Evolutionary conservation across 2,329 filamentous ascomycete genomes (phyloP).

Genomic region (Cladophialophora immunda): DNA sequence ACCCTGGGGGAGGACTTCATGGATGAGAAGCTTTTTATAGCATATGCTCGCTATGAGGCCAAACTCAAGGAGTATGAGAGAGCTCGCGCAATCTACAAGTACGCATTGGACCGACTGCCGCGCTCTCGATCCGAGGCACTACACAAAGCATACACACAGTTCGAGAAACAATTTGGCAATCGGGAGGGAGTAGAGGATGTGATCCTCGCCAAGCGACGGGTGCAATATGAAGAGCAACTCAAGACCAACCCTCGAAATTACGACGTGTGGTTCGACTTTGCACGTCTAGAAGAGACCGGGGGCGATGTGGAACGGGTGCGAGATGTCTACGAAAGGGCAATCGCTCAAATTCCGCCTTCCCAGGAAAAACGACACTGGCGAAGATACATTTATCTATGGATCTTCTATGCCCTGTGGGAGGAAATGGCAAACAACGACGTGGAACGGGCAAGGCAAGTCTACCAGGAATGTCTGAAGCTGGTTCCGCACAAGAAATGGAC

Average conservation of each 20-base stretch:
- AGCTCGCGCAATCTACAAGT: constrained; percentile 94
- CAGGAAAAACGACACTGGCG: constrained; percentile 98
- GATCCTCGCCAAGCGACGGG: constrained; percentile 89
- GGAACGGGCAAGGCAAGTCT: constrained; percentile 85
- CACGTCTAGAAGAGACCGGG: constrained; percentile 84
- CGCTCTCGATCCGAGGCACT: constrained; percentile 83
- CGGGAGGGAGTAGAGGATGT: constrained; percentile 93
- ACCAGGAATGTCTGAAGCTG: constrained; percentile 83
- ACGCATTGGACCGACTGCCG: constrained; percentile 89
- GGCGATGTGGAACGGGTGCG: constrained; percentile 84
- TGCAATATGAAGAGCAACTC: constrained; percentile 93
- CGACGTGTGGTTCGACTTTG: constrained; percentile 96
- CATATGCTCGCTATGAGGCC: constrained; percentile 93
- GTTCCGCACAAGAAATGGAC: constrained; percentile 97
- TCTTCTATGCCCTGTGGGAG: constrained; percentile 96
- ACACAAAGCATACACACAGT: constrained; percentile 94
- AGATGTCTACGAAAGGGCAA: constrained; percentile 93
- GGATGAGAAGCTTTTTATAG: constrained; percentile 94
- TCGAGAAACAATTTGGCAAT: constrained; percentile 98
- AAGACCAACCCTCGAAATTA: constrained; percentile 97
- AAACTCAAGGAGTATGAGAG: constrained; percentile 96
- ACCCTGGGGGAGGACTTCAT: constrained; percentile 92
- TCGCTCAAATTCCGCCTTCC: constrained; percentile 92
- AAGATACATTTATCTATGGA: constrained; percentile 96
- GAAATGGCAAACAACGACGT: constrained; percentile 84